A percentile compares a stretch with the other conserved stretches of the same genome.
These are phyloP conservation scores for Calonectria ilicicola DNA, from an alignment of 2,329 filamentous ascomycete species.

Conservation along the genomic window DNA sequence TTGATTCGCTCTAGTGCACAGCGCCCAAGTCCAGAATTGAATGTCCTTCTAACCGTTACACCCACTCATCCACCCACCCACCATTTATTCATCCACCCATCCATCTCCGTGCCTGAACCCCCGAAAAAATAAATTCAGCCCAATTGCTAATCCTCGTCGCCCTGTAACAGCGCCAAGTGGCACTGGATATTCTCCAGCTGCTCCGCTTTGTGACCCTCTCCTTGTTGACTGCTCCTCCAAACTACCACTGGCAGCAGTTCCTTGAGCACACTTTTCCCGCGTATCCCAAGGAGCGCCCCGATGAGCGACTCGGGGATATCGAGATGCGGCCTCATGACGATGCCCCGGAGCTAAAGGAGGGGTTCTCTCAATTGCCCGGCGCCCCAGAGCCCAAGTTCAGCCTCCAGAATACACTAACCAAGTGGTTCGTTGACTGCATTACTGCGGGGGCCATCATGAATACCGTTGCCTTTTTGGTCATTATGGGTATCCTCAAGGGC, in stretches of 20 bases:
- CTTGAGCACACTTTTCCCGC: slow-evolving; percentile 67
- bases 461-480: slow-evolving; percentile 58
- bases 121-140: background rate
- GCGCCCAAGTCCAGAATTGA: background rate
- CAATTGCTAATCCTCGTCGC: slow-evolving; percentile 13
- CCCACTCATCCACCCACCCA: background rate
- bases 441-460: slow-evolving; percentile 60
- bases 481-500: slow-evolving; percentile 60
- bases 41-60: background rate
- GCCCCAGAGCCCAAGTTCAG: slow-evolving; percentile 49
- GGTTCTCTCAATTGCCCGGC: slow-evolving; percentile 23
- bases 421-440: slow-evolving; percentile 65
- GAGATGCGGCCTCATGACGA: slow-evolving; percentile 46
- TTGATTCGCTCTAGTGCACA: background rate
- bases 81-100: background rate
- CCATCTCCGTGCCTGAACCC: background rate
- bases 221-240: slow-evolving; percentile 66
- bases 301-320: slow-evolving; percentile 36
- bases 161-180: slow-evolving; percentile 49
- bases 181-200: slow-evolving; percentile 61
- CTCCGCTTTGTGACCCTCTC: slow-evolving; percentile 66
- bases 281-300: slow-evolving; percentile 40
- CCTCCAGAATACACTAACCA: slow-evolving; percentile 56
- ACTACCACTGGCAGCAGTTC: slow-evolving; percentile 69
- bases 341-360: slow-evolving; percentile 35